Evolutionary conservation across 306 rosid genomes (phyloP), one percentile per base, ranked within the genome.

Genomic region (Cucumis cinereus): DNA sequence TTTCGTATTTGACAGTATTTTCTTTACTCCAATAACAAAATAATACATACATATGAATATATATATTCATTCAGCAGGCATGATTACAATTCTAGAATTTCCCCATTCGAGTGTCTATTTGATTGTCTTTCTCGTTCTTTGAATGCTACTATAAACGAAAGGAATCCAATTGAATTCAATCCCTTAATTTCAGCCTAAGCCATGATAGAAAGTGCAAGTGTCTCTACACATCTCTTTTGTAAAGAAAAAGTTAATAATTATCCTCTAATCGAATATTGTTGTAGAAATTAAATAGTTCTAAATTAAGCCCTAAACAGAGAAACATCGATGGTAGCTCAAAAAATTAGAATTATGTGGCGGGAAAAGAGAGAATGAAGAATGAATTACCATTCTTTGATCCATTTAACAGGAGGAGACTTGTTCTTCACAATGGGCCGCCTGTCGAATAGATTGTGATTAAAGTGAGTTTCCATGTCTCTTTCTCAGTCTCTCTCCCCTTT

Each of bases 301-400:
- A 72, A 28, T 52, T 49, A 49, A 72, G 47, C 76, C 76, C 76
- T 72, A 72, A 52, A 2, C 28, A 26, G 20, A 10, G 59, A 33
- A 72, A 72, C 19, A 50, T 52, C 14, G 23, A 71, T 3, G 40
- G n/a, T 9, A 33, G 24, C 41, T 12, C 17, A 17, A 10, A 71
- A 14, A 28, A 49, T 14, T 8, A 69, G 59, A 26, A 52, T 16
- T 26, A 10, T 71, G 5, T 22, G 30, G 40, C 45, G 19, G 22
- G 24, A 72, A 49, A 72, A 72, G 45, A 28, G 43, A 71, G 40
- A 20, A 5, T 1, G 52, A 38, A 66, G 40, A 49, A 71, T 49
- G 41, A 71, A 50, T 5, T 72, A 72, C 76, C 76, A 72, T 72
- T 72, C 60, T 72, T 52, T 72, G 76, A 72, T 50, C 76, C 76